Percentiles rank a stretch among this genome's conserved stretches.
Evolutionary conservation across 768 basidiomycete species (phyloP).

Genomic region (Mycena vitilis): DNA sequence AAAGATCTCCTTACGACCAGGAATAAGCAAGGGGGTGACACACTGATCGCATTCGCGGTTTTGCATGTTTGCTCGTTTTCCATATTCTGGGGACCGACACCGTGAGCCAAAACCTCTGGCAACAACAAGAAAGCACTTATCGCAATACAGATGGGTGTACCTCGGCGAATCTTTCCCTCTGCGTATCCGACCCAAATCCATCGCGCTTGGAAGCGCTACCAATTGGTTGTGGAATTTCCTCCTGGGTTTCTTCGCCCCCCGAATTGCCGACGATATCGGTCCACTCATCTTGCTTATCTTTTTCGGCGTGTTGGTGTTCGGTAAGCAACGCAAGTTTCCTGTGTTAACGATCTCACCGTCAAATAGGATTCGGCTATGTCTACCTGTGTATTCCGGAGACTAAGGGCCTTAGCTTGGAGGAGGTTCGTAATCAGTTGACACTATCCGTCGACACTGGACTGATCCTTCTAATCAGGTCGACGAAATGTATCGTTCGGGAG

Average conservation of each 20-base stretch:
- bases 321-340: not conserved
- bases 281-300: slow-evolving; percentile 83
- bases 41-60: slow-evolving; percentile 81
- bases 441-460: not conserved
- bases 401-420: slow-evolving; percentile 80
- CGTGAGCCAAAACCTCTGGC: slow-evolving; percentile 46
- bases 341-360: not conserved
- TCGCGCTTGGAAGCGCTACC: slow-evolving; percentile 77
- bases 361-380: slow-evolving; percentile 69
- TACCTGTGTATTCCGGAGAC: slow-evolving; percentile 86
- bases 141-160: slow-evolving; percentile 68
- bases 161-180: slow-evolving; percentile 87
- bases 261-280: slow-evolving; percentile 72
- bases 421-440: slow-evolving; percentile 54
- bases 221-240: slow-evolving; percentile 85
- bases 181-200: slow-evolving; percentile 80
- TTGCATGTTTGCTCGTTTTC: slow-evolving; percentile 79
- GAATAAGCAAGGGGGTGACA: slow-evolving; percentile 69
- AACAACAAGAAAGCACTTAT: not conserved
- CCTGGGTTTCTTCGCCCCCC: slow-evolving; percentile 77
- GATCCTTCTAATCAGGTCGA: slow-evolving; percentile 58
- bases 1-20: slow-evolving; percentile 59
- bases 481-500: slow-evolving; percentile 75
- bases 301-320: slow-evolving; percentile 78
- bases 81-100: slow-evolving; percentile 83